A percentile compares a stretch with the other conserved stretches of the same genome.
Evolutionary conservation across 1,284 basidiomycete species (phyloP).

Genomic region (Phaffia rhodozyma): DNA sequence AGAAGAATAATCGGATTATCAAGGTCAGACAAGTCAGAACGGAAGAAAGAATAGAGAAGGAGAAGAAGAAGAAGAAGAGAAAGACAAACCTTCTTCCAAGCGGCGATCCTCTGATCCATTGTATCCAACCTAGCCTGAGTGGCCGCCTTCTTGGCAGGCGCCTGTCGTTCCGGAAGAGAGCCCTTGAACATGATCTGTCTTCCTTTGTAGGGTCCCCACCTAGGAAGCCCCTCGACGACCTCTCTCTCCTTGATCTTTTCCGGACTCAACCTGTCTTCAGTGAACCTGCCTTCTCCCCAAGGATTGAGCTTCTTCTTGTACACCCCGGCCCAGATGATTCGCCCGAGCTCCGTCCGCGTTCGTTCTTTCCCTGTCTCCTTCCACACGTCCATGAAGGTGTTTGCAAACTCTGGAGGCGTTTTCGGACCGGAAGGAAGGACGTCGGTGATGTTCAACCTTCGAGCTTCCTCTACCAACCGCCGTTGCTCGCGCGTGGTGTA

Average conservation of each 20-base stretch:
- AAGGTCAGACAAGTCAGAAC: background rate
- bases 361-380: background rate
- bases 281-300: conserved; percentile 7
- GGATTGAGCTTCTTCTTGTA: conserved; percentile 14
- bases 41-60: background rate
- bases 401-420: conserved; percentile 6
- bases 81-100: conserved; percentile 12
- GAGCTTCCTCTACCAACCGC: background rate
- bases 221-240: background rate
- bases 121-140: background rate
- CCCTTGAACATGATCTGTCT: conserved; percentile 5
- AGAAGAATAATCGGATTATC: background rate
- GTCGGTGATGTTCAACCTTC: conserved; percentile 3
- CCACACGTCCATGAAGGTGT: background rate
- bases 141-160: background rate
- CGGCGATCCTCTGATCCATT: conserved; percentile 9
- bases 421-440: conserved; percentile 17
- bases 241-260: conserved; percentile 2
- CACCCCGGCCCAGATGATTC: conserved; percentile 12
- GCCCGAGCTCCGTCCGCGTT: background rate
- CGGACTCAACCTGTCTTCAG: background rate
- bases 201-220: conserved; percentile 10
- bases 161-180: background rate
- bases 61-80: background rate
- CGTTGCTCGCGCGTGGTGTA: conserved; percentile 2